phyloP scores from a whole-genome alignment of 306 rosid genomes.

The Cyamopsis tetragonoloba region DNA sequence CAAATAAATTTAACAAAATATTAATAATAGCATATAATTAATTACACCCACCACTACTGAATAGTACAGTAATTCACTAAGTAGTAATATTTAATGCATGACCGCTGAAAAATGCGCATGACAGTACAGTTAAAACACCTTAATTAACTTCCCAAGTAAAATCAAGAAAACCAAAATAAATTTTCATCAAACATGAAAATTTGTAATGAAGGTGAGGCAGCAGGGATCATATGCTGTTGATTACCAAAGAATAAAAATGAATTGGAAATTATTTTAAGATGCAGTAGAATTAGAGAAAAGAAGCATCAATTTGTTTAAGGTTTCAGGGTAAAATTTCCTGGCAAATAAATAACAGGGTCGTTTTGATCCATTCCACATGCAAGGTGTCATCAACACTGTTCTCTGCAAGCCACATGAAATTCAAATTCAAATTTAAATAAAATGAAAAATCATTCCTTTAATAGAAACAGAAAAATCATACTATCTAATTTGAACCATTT shows the following conservation, averaged over 20 bases:
- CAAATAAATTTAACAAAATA: too few species aligned
- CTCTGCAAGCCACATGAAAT: conserved; percentile 33
- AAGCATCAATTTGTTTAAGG: conserved; percentile 36
- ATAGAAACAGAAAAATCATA: conserved; percentile 6
- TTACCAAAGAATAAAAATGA: conserved; percentile 39
- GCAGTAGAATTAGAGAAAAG: conserved; percentile 36
- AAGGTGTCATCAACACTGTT: conserved; percentile 34
- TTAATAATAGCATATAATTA: too few species aligned
- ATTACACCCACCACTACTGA: too few species aligned
- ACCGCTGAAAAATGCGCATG: too few species aligned
- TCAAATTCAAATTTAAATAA: neutral
- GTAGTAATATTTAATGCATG: too few species aligned
- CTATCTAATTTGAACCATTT: too few species aligned
- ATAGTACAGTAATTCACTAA: too few species aligned
- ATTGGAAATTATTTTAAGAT: conserved; percentile 28
- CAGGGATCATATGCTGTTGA: conserved; percentile 30
- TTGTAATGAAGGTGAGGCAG: conserved; percentile 11
- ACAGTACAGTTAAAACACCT: too few species aligned
- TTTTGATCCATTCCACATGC: conserved; percentile 34
- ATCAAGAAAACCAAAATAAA: too few species aligned
- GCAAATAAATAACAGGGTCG: conserved; percentile 50
- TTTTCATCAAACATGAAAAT: too few species aligned
- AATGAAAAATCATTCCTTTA: neutral
- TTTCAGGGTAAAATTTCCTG: conserved; percentile 38
- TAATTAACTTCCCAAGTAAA: too few species aligned